Evolutionary conservation across 2,329 filamentous ascomycete species (phyloP).

Genomic region (Ilyonectria mors-panacis): DNA sequence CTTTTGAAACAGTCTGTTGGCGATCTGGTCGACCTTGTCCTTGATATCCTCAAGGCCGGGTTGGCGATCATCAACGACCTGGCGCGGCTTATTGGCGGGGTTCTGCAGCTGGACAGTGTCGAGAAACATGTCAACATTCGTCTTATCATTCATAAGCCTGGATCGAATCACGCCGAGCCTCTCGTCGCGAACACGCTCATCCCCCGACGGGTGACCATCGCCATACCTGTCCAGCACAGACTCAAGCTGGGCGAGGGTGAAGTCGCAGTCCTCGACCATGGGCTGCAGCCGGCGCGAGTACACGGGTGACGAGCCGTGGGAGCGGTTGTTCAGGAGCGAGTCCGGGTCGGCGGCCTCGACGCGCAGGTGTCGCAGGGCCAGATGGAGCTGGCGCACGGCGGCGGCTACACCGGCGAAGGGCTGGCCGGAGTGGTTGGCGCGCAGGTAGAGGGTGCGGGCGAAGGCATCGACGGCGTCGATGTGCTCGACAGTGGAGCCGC

Average conservation of each 20-base stretch:
- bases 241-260: slow-evolving; percentile 69
- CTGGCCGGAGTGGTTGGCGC: slow-evolving; percentile 61
- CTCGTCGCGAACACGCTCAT: slow-evolving; percentile 54
- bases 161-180: slow-evolving; percentile 59
- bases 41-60: slow-evolving; percentile 68
- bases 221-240: slow-evolving; percentile 65
- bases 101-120: slow-evolving; percentile 70
- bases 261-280: slow-evolving; percentile 70
- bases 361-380: slow-evolving; percentile 70
- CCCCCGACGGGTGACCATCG: slow-evolving; percentile 43
- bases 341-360: slow-evolving; percentile 70
- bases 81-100: slow-evolving; percentile 56
- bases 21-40: slow-evolving; percentile 73
- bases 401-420: slow-evolving; percentile 65
- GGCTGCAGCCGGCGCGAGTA: slow-evolving; percentile 66
- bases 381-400: slow-evolving; percentile 68
- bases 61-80: slow-evolving; percentile 54
- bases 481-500: slow-evolving; percentile 55
- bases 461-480: slow-evolving; percentile 71
- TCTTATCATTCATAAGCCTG: slow-evolving; percentile 67
- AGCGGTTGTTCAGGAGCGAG: slow-evolving; percentile 64
- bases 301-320: slow-evolving; percentile 53
- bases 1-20: slow-evolving; percentile 64
- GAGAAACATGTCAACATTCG: slow-evolving; percentile 69
- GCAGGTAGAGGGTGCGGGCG: slow-evolving; percentile 69